Conservation (phyloP, 495 filamentous ascomycete genomes). For the Podospora comata region DNA sequence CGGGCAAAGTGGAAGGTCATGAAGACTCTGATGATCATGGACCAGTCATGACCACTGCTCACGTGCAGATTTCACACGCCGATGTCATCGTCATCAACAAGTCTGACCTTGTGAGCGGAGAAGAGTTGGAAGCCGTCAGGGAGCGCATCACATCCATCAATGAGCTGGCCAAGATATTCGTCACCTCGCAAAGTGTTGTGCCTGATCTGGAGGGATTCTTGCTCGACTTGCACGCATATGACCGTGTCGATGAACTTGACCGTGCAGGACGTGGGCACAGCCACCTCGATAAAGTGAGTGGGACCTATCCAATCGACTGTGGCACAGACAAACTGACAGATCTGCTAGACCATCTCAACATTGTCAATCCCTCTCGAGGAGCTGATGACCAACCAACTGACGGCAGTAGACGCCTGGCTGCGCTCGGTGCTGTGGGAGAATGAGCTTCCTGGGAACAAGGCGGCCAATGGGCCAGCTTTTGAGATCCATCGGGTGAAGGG, state of each 20-base stretch:
- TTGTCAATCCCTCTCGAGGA: conserved; percentile 61
- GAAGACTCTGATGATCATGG: conserved; percentile 52
- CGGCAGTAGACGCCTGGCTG: conserved; percentile 74
- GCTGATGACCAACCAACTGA: conserved; percentile 52
- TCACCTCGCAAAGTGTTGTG: conserved; percentile 74
- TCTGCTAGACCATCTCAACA: conserved; percentile 77
- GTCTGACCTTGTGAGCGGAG: conserved; percentile 72
- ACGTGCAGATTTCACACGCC: conserved; percentile 95
- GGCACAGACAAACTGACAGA: not conserved
- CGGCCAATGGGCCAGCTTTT: conserved; percentile 35
- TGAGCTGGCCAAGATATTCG: conserved; percentile 77
- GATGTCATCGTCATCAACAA: conserved; percentile 96
- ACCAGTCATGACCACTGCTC: conserved; percentile 78
- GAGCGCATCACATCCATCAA: conserved; percentile 79
- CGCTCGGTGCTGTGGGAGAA: conserved; percentile 80
- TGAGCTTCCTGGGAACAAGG: conserved; percentile 49
- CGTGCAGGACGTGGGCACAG: conserved; percentile 65
- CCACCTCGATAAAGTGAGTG: conserved; percentile 75
- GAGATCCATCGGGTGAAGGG: conserved; percentile 90
- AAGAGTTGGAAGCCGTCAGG: conserved; percentile 62
- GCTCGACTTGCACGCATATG: conserved; percentile 90
- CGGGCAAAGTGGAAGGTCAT: conserved; percentile 56
- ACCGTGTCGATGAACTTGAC: conserved; percentile 68
- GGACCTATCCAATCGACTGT: not conserved
- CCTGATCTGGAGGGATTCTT: conserved; percentile 80